Percentiles rank a stretch among this genome's conserved stretches.
phyloP scores from a whole-genome alignment of 257 asterid genomes.

The Jasminum sambac region DNA sequence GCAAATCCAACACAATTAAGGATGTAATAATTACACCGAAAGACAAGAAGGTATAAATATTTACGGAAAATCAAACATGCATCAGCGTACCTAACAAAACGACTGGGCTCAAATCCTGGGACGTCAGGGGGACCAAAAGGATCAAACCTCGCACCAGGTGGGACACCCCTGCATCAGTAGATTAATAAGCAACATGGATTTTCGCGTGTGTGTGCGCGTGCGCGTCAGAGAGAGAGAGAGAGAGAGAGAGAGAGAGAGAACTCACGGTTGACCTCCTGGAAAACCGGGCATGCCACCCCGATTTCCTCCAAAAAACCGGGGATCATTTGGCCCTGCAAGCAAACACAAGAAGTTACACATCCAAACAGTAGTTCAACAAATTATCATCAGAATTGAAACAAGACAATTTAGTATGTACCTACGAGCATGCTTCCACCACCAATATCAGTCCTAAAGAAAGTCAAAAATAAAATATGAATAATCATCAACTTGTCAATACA shows the following conservation, averaged over 20 bases:
- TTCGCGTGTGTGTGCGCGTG: too few relatives aligned
- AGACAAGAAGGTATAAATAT: not conserved
- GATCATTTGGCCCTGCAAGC: constrained; percentile 75
- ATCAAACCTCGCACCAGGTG: constrained; percentile 93
- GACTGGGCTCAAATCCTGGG: constrained; percentile 85
- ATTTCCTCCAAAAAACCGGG: constrained; percentile 63
- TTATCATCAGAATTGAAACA: constrained; percentile 10
- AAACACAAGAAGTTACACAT: constrained; percentile 5
- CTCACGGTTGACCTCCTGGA: constrained; percentile 62
- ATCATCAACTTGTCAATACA: not conserved
- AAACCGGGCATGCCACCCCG: constrained; percentile 41
- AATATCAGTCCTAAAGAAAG: constrained; percentile 53
- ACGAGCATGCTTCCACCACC: constrained; percentile 70
- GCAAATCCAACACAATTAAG: not conserved
- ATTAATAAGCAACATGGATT: not conserved
- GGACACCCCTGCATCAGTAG: constrained; percentile 52
- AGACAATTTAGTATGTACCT: constrained; percentile 44
- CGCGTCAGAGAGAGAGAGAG: not conserved
- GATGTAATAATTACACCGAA: not conserved
- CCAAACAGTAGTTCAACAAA: not conserved
- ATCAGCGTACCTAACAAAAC: constrained; percentile 57
- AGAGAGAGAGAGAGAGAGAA: not conserved
- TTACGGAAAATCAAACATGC: not conserved
- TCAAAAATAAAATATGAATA: constrained; percentile 12
- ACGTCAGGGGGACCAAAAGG: constrained; percentile 87